phyloP scores from a whole-genome alignment of 169 alveolate genomes.

The Plasmodium sp. region DNA sequence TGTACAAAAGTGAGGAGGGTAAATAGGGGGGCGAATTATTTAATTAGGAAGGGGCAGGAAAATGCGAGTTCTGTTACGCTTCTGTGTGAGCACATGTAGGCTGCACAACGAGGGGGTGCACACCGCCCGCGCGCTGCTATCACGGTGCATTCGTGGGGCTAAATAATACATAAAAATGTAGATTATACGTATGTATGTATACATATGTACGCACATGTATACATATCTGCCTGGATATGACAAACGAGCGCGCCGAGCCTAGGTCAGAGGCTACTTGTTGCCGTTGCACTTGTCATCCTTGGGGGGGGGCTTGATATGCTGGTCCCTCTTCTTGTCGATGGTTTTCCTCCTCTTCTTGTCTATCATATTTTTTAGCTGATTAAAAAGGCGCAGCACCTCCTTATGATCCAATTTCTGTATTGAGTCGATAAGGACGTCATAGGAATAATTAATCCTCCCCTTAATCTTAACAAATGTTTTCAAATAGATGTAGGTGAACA shows the following conservation, averaged over 20 bases:
- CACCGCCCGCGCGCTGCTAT: background rate
- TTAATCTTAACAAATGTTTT: slow-evolving; percentile 76
- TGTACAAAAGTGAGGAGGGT: background rate
- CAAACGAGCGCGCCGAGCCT: background rate
- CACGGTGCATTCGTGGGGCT: background rate
- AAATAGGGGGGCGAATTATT: background rate
- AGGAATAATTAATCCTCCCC: slow-evolving; percentile 23
- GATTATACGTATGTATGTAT: background rate
- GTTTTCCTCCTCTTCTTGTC: slow-evolving; percentile 26
- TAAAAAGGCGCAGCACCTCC: slow-evolving; percentile 26
- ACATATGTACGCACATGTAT: background rate
- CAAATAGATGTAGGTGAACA: slow-evolving; percentile 89
- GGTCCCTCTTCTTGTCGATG: background rate
- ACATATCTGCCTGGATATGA: background rate
- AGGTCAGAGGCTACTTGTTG: background rate
- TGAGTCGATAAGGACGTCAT: slow-evolving; percentile 51
- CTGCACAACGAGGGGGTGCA: background rate
- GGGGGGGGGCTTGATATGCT: background rate
- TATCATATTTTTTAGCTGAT: slow-evolving; percentile 42
- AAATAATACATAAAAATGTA: background rate
- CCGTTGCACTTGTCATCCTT: background rate
- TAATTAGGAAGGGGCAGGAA: background rate
- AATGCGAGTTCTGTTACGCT: background rate
- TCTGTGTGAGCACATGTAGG: background rate
- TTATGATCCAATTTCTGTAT: slow-evolving; percentile 55